phyloP scores from a whole-genome alignment of 164 flowering plant species.

The Vitis labrusca region DNA sequence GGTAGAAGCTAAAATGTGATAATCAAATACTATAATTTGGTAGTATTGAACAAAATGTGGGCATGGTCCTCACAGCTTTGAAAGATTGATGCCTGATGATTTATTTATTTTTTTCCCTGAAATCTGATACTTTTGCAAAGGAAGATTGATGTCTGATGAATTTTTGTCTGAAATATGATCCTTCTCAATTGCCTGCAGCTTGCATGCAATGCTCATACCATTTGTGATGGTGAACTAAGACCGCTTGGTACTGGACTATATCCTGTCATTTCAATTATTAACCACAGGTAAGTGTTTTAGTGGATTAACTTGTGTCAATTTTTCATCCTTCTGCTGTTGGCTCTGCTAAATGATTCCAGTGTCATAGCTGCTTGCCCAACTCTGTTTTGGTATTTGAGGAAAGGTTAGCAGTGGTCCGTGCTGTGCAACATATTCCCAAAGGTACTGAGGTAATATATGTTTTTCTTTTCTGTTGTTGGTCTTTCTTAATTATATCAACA shows the following conservation, averaged over 20 bases:
- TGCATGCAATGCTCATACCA: slow-evolving; percentile 97
- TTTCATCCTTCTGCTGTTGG: background rate
- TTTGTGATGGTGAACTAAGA: slow-evolving; percentile 89
- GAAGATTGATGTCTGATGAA: slow-evolving; percentile 1
- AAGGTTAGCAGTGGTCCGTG: slow-evolving; percentile 78
- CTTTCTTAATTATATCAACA: background rate
- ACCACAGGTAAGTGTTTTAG: slow-evolving; percentile 71
- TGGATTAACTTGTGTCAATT: background rate
- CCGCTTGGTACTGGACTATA: slow-evolving; percentile 93
- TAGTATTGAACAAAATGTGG: too few species aligned
- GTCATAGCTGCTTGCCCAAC: slow-evolving; percentile 89
- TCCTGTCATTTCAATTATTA: slow-evolving; percentile 89
- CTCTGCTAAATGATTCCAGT: slow-evolving; percentile 20
- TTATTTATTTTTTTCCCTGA: background rate
- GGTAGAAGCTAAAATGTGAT: too few species aligned
- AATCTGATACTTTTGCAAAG: background rate
- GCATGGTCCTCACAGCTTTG: too few species aligned
- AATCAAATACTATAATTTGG: too few species aligned
- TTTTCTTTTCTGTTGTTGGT: background rate
- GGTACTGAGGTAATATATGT: slow-evolving; percentile 70
- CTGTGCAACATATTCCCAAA: slow-evolving; percentile 67
- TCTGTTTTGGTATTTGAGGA: slow-evolving; percentile 89
- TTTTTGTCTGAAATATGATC: slow-evolving; percentile 1
- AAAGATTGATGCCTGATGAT: background rate
- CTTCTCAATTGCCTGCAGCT: slow-evolving; percentile 48